phyloP scores from a whole-genome alignment of 495 filamentous ascomycete genomes.

The Xylaria venustula region DNA sequence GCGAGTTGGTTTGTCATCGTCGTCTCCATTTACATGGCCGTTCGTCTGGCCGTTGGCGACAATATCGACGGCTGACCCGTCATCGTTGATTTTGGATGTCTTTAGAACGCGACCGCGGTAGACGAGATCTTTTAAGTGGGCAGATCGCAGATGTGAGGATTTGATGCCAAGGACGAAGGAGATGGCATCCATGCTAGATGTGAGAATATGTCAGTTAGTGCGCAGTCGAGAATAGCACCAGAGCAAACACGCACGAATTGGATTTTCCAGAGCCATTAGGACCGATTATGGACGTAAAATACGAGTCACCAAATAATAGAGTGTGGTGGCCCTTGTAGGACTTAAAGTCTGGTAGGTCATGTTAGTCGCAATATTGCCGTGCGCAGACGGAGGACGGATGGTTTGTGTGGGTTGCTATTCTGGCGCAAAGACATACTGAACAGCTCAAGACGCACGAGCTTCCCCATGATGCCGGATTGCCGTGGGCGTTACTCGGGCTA shows the following conservation, averaged over 20 bases:
- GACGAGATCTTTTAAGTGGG: constrained; percentile 91
- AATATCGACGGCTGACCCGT: constrained; percentile 66
- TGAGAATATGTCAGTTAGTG: constrained; percentile 1
- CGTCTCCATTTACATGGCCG: constrained; percentile 53
- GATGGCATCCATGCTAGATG: constrained; percentile 91
- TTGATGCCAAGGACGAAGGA: constrained; percentile 99
- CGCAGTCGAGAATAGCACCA: not conserved
- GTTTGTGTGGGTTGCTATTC: constrained; percentile 14
- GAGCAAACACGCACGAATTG: constrained; percentile 73
- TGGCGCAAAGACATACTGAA: constrained; percentile 63
- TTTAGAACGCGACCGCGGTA: constrained; percentile 94
- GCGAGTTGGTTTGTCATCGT: constrained; percentile 55
- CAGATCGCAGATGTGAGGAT: constrained; percentile 90
- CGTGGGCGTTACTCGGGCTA: constrained; percentile 4
- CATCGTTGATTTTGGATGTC: constrained; percentile 84
- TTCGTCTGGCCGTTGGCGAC: constrained; percentile 55
- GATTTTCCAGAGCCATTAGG: constrained; percentile 99
- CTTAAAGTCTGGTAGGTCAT: constrained; percentile 76
- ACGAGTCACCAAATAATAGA: constrained; percentile 94
- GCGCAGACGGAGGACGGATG: constrained; percentile 1
- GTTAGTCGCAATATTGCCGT: constrained; percentile 26
- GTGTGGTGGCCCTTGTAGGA: constrained; percentile 95
- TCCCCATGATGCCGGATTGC: constrained; percentile 55
- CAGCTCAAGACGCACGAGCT: constrained; percentile 91
- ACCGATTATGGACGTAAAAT: constrained; percentile 98